Evolutionary conservation across 2,329 filamentous ascomycete species (phyloP).

Genomic region (Exophiala sideris): DNA sequence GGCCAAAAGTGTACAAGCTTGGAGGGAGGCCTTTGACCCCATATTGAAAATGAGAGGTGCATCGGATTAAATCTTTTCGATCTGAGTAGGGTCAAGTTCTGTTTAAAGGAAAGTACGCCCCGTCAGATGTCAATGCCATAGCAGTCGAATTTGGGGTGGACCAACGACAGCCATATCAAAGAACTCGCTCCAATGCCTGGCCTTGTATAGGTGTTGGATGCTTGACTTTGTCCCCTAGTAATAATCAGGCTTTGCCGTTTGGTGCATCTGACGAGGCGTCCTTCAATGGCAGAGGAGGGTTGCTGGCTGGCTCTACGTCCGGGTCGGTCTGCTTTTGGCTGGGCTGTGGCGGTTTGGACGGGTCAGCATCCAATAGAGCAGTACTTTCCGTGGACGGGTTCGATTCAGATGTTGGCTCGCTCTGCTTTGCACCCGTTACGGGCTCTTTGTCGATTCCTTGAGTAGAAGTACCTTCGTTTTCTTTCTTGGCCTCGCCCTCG

Average conservation of each 20-base stretch:
- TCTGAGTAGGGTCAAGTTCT: too few species aligned
- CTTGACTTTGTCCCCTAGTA: too few species aligned
- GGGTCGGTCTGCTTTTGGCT: constrained; percentile 2
- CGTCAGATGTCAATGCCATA: too few species aligned
- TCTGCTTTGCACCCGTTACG: neutral
- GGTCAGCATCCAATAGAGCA: neutral
- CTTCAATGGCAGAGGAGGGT: constrained; percentile 18
- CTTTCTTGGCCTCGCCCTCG: neutral
- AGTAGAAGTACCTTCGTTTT: neutral
- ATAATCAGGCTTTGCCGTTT: neutral
- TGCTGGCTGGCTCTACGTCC: constrained; percentile 14
- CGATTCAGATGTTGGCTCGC: neutral
- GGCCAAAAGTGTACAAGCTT: constrained; percentile 17
- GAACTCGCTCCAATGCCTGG: too few species aligned
- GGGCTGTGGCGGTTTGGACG: neutral
- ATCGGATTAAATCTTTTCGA: neutral
- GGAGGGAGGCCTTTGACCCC: constrained; percentile 20
- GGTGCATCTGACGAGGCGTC: constrained; percentile 2
- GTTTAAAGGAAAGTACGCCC: too few species aligned
- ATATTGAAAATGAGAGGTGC: constrained; percentile 3
- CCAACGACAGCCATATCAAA: too few species aligned
- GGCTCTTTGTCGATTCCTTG: neutral
- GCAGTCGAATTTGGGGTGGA: too few species aligned
- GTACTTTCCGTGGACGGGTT: neutral
- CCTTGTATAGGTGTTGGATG: too few species aligned